Evolutionary conservation across 208 protist species (phyloP), one percentile per base, ranked within the genome.

Genomic region (Acanthamoeba rhysodes): DNA sequence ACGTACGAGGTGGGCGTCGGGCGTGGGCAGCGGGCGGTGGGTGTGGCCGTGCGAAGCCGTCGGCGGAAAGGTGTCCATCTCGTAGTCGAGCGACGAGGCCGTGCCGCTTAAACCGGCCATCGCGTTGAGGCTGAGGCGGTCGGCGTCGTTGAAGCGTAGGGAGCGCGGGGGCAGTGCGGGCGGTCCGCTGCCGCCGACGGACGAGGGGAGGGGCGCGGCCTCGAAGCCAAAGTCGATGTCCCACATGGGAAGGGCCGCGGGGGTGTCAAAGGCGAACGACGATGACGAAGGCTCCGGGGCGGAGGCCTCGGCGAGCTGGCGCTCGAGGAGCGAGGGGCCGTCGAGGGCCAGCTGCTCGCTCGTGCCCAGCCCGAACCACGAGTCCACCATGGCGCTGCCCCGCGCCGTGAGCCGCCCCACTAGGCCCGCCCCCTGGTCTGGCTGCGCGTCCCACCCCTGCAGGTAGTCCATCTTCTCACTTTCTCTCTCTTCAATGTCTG

Each of bases 201-300:
- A 2, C 2, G 32, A 7, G 12, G 74, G 74, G 8, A 32, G 41
- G 32, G 74, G 41, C 34, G 37, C 0, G 41, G 74, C 8, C 1
- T 53, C 74, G 27, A 50, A 50, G 76, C 48, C 76, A 18, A 85
- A 34, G 48, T 85, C 48, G 45, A 85, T 50, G 48, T 85, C 76
- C 76, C 76, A 85, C 16, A 85, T 24, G 48, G 48, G 76, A 4
- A 85, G 48, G 10, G 41, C n/a, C 34, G 24, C 8, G 12, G 22
- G 8, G 24, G 22, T 20, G 22, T 0, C 22, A 20, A 9, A 10
- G 22, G 12, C 24, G 68, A 72, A 9, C 22, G 37, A 12, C 32
- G 45, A 8, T 2, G 27, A 18, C 2, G 27, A 8, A 41, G 32
- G 74, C 29, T 8, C 37, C 74, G 29, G 8, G 29, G 14, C 29